Evolutionary conservation across 345 rosid genomes (phyloP).

Genomic region (Eucalyptus leucophloia): DNA sequence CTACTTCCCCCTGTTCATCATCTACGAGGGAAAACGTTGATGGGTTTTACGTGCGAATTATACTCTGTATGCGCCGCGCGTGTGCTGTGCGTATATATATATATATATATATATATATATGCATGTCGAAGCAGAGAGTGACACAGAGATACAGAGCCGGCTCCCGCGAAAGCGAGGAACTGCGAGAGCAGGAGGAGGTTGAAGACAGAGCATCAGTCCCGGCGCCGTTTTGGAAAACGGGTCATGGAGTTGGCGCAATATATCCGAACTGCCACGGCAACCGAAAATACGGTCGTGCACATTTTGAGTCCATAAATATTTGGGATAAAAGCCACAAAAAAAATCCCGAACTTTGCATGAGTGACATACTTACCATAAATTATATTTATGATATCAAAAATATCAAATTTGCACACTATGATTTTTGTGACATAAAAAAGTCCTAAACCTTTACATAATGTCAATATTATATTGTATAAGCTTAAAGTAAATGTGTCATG

Average conservation of each 20-base stretch:
- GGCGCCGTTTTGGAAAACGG: neutral
- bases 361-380: rapidly evolving
- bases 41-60: neutral
- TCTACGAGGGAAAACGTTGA: neutral
- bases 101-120: neutral
- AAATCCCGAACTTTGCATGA: no score
- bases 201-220: neutral
- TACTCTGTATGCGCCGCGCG: neutral
- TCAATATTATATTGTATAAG: rapidly evolving
- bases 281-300: neutral
- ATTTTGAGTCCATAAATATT: neutral
- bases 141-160: neutral
- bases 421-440: no score
- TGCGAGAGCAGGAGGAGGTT: neutral
- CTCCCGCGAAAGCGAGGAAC: neutral
- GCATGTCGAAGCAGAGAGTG: neutral
- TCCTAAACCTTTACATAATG: no score
- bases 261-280: neutral
- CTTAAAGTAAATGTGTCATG: no score
- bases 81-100: neutral
- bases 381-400: no score
- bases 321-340: neutral
- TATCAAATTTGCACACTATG: rapidly evolving
- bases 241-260: neutral
- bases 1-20: neutral